Conservation (phyloP, 208 protist genomes). For the Lotmaria passim region DNA sequence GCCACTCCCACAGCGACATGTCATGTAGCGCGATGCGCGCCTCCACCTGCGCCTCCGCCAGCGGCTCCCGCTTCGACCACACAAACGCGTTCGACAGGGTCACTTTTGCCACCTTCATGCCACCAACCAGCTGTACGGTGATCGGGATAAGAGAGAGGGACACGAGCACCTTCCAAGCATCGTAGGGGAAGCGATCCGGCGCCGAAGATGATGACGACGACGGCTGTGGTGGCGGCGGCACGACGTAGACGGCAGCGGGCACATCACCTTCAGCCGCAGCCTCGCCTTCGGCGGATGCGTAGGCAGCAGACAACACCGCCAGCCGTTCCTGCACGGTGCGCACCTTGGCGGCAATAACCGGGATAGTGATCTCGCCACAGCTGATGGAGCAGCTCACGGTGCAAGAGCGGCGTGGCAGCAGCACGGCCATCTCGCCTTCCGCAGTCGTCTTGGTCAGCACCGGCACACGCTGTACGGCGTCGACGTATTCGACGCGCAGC, state of each 20-base stretch:
- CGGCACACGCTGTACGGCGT: conserved; percentile 24
- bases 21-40: conserved; percentile 58
- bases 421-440: conserved; percentile 28
- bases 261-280: background rate
- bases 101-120: conserved; percentile 43
- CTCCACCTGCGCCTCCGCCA: conserved; percentile 44
- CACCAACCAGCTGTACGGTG: conserved; percentile 40
- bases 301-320: conserved; percentile 20
- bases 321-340: conserved; percentile 25
- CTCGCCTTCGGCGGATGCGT: background rate
- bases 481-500: conserved; percentile 27
- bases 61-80: conserved; percentile 48
- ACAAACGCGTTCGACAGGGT: conserved; percentile 55
- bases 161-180: conserved; percentile 55
- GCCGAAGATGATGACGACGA: background rate
- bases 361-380: conserved; percentile 37
- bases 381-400: conserved; percentile 33
- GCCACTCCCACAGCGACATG: conserved; percentile 54
- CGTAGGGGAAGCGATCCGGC: conserved; percentile 32
- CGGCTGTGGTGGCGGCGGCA: conserved; percentile 8
- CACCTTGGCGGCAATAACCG: conserved; percentile 20
- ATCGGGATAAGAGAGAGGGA: conserved; percentile 60
- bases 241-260: conserved; percentile 7
- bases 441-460: conserved; percentile 27
- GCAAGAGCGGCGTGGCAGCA: conserved; percentile 31